Base-by-base conservation (phyloP, 352 stramenopile species). In the Thalassiosira mediterranea region DNA sequence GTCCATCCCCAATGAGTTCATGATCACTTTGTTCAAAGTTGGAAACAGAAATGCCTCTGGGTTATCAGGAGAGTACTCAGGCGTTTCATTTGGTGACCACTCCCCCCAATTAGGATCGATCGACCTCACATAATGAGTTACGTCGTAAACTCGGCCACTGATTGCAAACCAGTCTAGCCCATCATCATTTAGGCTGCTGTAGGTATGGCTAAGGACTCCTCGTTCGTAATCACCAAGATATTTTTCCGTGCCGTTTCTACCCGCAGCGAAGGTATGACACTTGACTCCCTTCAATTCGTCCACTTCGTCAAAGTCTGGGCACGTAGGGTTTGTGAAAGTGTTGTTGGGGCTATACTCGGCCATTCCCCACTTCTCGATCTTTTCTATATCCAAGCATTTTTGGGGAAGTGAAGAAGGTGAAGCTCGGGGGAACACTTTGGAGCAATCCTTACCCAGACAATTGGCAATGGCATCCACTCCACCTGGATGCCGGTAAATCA, bases 1-100 rank as follows among this genome's bases (percentile, higher is more conserved):
- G 31, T 71, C 61, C 1, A 23, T 23, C 7, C 49, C 49, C 49
- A 63, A 37, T 8, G 23, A 48, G 49, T 71, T 71, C 40, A 71
- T 44, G 31, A 71, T 71, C n/a, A 71, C 47, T n/a, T 68, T 60
- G 47, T 68, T 56, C 42, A 68, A 28, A 25, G 59, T 56, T 3
- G 59, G 59, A 37, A 29, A 34, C 11, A 68, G 44, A 15, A 48
- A 63, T 21, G 54, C 54, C 11, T 17, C 57, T 28, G 57, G 54
- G 28, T 62, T 73, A 40, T 73, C 38, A 40, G 23, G 40, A n/a
- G 37, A 15, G 10, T 26, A 49, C 53, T 31, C 19, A 13, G 26
- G 28, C 21, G 37, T 10, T 21, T 13, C 28, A 38, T 58, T 51
- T 3, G 32, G 13, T n/a, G 40, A 21, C 13, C 37, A 17, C 15